Evolutionary conservation across 1,284 basidiomycete species (phyloP).

Genomic region (Naganishia albida): DNA sequence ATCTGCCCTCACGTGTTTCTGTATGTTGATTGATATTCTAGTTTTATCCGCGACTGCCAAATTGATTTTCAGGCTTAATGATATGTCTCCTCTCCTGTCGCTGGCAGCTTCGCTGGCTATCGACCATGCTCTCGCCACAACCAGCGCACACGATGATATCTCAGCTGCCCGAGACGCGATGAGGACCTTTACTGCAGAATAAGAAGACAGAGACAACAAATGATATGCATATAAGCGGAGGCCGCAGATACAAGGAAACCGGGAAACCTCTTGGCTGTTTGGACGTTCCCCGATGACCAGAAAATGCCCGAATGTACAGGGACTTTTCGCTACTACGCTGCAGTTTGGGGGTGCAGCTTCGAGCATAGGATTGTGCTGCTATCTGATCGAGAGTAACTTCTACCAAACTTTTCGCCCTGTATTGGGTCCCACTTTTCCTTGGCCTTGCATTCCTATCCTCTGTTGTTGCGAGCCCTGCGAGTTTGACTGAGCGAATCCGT

Average conservation of each 20-base stretch:
- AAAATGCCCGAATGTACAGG: not conserved
- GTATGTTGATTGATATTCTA: slow-evolving; percentile 19
- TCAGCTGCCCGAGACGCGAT: too few species aligned
- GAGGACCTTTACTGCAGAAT: too few species aligned
- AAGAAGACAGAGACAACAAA: not conserved
- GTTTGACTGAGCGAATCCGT: slow-evolving; percentile 18
- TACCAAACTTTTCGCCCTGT: slow-evolving; percentile 22
- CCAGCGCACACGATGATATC: too few species aligned
- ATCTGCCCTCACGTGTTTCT: slow-evolving; percentile 9
- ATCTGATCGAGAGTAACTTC: slow-evolving; percentile 8
- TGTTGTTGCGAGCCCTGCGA: slow-evolving; percentile 16
- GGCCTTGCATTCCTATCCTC: slow-evolving; percentile 12
- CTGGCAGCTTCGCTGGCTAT: too few species aligned
- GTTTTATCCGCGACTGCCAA: not conserved
- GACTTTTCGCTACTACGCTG: not conserved
- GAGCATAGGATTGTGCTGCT: not conserved
- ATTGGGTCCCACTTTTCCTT: slow-evolving; percentile 18
- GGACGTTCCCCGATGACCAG: not conserved
- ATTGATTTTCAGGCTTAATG: too few species aligned
- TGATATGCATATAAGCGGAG: too few species aligned
- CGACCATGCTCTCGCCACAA: too few species aligned
- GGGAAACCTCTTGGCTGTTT: too few species aligned
- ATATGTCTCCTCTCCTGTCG: too few species aligned
- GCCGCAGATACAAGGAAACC: not conserved
- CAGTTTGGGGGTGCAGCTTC: not conserved